Conservation (phyloP, 164 flowering plant species). For the Vitis vinifera region ASM3070453v1 NC_081814.1:11443001-11443500, state of each 20-base stretch:
- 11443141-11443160: not conserved
- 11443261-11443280: not conserved
- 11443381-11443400: not conserved
- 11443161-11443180: not conserved
- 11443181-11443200: not conserved
- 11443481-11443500: too few species aligned
- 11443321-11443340: not conserved
- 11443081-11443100: not conserved
- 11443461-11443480: too few species aligned
- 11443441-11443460: not conserved
- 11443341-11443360: not conserved
- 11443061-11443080: not conserved
- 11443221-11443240: not conserved
- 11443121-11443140: not conserved
- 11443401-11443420: not conserved
- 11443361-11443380: not conserved
- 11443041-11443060: slow-evolving; percentile 9
- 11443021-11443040: slow-evolving; percentile 8
- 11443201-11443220: not conserved
- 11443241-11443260: not conserved
- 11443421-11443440: not conserved
- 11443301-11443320: not conserved
- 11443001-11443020: not conserved
- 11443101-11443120: slow-evolving; percentile 1
- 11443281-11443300: not conserved